Base-by-base conservation (phyloP, 2,329 filamentous ascomycete genomes). In the Pestalotiopsis sp. region DNA sequence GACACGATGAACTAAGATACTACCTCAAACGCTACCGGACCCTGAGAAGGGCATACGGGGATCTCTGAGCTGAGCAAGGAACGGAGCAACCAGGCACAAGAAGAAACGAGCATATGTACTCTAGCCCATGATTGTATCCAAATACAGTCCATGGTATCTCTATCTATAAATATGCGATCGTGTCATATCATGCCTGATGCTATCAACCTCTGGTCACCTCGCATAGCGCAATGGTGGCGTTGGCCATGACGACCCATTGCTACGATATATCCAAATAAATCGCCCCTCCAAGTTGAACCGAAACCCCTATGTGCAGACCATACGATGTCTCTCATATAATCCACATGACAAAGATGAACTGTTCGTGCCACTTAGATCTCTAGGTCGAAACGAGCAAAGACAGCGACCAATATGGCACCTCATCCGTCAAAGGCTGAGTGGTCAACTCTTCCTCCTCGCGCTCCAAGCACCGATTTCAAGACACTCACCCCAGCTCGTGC, bases 21-120 rank as follows among this genome's bases (percentile, higher is more conserved):
- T 97, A 96, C 83, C 85, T 98, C 75, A 97, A 97, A 84, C 89
- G 93, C 78, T 98, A 98, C 83, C 91, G 95, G 74, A 90, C 93
- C 31, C 82, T 98, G 76, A 91, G 92, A 76, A 91, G 96, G 82
- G 87, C 93, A 77, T 98, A 98, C 82, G 87, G 90, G 45, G 6
- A 52, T 52, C 45, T 71, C 81, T 77, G 68, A 78, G 71, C 27
- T 82, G 74, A 71, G 66, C 55, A 59, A 52, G 20, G 20, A 20
- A 11, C 14, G 9, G 7, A 52, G n/a, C 20, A n/a, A 52, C 17
- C 7, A n/a, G 17, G 17, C 17, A n/a, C 45, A 52, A 52, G 31
- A 9, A 36, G 31, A 36, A 36, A 36, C 31, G 31, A 36, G 31
- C 31, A 36, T 36, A 36, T 9, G 31, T 36, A 36, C 7, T 36